Evolutionary conservation across 345 rosid genomes (phyloP).

Genomic region (Zanthoxylum bungeanum): DNA sequence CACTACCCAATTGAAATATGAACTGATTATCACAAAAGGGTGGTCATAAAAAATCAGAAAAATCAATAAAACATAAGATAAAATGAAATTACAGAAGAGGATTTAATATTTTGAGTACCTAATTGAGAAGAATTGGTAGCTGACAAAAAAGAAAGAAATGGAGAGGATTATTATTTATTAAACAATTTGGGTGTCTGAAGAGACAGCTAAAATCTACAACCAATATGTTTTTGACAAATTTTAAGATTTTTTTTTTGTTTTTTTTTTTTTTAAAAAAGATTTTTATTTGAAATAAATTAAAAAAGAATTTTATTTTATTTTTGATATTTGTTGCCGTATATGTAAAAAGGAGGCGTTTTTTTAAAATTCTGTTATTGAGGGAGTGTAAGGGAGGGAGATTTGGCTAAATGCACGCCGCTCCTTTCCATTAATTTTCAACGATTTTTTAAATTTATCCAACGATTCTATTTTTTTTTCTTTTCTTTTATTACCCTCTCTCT

Average conservation of each 20-base stretch:
- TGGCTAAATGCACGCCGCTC: slow-evolving; percentile 23
- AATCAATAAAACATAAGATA: neutral
- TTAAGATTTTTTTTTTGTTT: too few relatives aligned
- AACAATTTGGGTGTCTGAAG: neutral
- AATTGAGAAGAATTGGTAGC: slow-evolving; percentile 16
- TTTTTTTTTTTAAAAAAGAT: neutral
- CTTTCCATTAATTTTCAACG: slow-evolving; percentile 1
- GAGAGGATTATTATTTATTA: slow-evolving; percentile 27
- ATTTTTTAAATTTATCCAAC: neutral
- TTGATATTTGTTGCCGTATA: neutral
- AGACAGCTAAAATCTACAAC: neutral
- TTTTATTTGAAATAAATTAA: neutral
- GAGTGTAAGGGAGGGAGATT: neutral
- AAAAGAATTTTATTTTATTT: neutral
- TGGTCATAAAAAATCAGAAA: neutral
- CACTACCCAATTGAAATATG: neutral
- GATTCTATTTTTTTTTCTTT: neutral
- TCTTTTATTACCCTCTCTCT: neutral
- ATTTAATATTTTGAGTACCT: slow-evolving; percentile 25
- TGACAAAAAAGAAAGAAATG: slow-evolving; percentile 9
- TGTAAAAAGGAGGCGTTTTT: neutral
- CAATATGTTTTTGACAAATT: slow-evolving; percentile 6
- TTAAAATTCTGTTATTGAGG: neutral
- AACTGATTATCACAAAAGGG: neutral
- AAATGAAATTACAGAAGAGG: neutral